Percentiles rank a stretch among this genome's conserved stretches.
phyloP scores from a whole-genome alignment of 2,329 filamentous ascomycete species.

The Aureobasidium namibiae region DNA sequence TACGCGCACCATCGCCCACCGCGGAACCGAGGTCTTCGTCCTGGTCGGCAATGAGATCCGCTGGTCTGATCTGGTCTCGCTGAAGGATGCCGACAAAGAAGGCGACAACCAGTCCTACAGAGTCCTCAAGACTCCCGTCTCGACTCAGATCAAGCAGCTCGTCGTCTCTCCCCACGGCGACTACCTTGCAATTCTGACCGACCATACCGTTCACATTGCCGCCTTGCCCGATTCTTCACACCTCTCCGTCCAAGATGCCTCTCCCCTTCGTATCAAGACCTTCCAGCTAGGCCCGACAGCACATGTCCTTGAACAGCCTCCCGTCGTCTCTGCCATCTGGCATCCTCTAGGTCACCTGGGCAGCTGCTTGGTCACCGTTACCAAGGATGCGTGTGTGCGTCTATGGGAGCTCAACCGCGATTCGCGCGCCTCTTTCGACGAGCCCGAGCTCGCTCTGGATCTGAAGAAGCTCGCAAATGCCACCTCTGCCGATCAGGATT shows the following conservation, averaged over 20 bases:
- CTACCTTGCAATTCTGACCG: conserved; percentile 76
- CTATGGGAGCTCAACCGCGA: conserved; percentile 83
- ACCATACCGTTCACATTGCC: conserved; percentile 80
- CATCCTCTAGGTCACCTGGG: conserved; percentile 82
- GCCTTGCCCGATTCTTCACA: conserved; percentile 75
- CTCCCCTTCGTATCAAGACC: conserved; percentile 69
- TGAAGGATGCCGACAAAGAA: conserved; percentile 53
- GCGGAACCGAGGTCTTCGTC: conserved; percentile 82
- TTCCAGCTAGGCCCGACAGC: conserved; percentile 89
- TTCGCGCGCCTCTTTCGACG: conserved; percentile 80
- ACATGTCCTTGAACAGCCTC: conserved; percentile 77
- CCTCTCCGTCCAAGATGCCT: conserved; percentile 59
- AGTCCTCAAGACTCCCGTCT: conserved; percentile 65
- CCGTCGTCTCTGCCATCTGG: conserved; percentile 77
- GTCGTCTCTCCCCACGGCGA: conserved; percentile 73
- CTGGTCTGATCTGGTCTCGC: conserved; percentile 74
- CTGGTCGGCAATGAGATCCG: conserved; percentile 83
- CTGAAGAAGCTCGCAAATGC: conserved; percentile 83
- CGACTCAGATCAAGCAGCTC: conserved; percentile 76
- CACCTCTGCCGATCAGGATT: conserved; percentile 71
- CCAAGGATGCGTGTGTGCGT: conserved; percentile 77
- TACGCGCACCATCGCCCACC: conserved; percentile 60
- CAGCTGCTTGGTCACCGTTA: conserved; percentile 78
- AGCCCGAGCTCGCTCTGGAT: conserved; percentile 75
- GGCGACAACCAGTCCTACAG: not conserved